Conservation (phyloP, 768 basidiomycete species). For the Candolleomyces eurysporus region DNA sequence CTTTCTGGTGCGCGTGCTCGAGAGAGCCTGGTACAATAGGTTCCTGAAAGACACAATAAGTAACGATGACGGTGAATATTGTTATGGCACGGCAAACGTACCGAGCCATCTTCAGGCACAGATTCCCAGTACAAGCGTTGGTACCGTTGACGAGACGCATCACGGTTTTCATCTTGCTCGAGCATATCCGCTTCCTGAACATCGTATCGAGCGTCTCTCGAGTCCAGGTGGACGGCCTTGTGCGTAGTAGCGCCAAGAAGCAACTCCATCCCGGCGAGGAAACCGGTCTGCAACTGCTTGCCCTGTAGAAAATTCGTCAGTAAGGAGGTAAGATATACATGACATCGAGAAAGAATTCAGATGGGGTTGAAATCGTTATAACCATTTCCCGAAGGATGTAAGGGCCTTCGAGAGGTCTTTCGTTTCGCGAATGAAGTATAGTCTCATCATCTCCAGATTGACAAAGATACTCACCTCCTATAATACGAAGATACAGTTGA, state of each 20-base stretch:
- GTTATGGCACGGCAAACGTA: conserved; percentile 25
- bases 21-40: conserved; percentile 59
- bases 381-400: conserved; percentile 62
- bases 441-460: conserved; percentile 46
- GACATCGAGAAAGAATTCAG: conserved; percentile 37
- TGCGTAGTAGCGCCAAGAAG: conserved; percentile 57
- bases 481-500: conserved; percentile 5
- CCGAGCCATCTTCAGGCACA: conserved; percentile 64
- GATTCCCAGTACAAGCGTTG: conserved; percentile 80
- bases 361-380: conserved; percentile 71
- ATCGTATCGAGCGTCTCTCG: conserved; percentile 29
- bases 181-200: conserved; percentile 60
- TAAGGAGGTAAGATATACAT: conserved; percentile 1
- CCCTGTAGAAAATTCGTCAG: conserved; percentile 34
- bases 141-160: conserved; percentile 60
- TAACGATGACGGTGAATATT: neutral
- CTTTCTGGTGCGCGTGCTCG: conserved; percentile 43
- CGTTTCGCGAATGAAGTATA: conserved; percentile 67
- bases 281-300: conserved; percentile 74
- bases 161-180: conserved; percentile 54
- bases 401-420: conserved; percentile 59
- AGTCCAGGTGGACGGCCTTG: conserved; percentile 12
- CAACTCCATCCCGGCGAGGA: conserved; percentile 77
- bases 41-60: conserved; percentile 40
- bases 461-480: conserved; percentile 39